A percentile compares a stretch with the other conserved stretches of the same genome.
Conservation (phyloP, 1,284 basidiomycete species). For the Ganoderma lucidum region DNA sequence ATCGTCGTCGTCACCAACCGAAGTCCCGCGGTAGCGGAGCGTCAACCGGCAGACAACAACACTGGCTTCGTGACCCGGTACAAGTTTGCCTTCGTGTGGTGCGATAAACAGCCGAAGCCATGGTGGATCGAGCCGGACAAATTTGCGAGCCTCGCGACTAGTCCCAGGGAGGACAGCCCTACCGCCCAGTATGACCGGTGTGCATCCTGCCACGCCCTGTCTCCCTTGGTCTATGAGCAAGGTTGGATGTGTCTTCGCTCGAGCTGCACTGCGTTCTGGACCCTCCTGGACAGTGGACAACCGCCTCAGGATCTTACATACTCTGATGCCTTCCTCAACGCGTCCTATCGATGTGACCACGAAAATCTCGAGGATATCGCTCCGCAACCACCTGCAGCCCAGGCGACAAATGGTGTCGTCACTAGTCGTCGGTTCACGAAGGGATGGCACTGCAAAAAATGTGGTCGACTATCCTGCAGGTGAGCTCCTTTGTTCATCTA, state of each 20-base stretch:
- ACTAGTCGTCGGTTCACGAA: conserved; percentile 65
- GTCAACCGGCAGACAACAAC: conserved; percentile 55
- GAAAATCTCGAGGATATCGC: conserved; percentile 40
- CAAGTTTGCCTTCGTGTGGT: conserved; percentile 86
- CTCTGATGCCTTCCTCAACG: conserved; percentile 53
- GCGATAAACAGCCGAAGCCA: conserved; percentile 67
- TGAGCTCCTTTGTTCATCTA: conserved; percentile 39
- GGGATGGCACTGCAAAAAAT: conserved; percentile 72
- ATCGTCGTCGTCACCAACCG: not conserved
- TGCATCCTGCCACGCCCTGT: conserved; percentile 36
- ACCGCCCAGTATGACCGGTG: conserved; percentile 19
- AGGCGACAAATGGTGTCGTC: conserved; percentile 45
- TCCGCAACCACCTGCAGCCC: conserved; percentile 43
- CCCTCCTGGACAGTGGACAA: conserved; percentile 33
- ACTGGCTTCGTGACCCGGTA: conserved; percentile 65
- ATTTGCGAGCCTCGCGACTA: not conserved
- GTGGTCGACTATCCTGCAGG: conserved; percentile 79
- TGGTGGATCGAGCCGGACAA: conserved; percentile 55
- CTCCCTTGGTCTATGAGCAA: conserved; percentile 60
- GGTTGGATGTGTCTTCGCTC: conserved; percentile 72
- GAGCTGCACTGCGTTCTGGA: conserved; percentile 65
- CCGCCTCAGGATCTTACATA: conserved; percentile 53
- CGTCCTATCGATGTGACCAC: conserved; percentile 36
- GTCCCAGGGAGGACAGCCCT: not conserved
- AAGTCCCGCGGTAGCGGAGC: conserved; percentile 59